These are phyloP conservation scores for Fusarium sp. DNA, from an alignment of 2,329 filamentous ascomycete genomes.

Conservation along the genomic window DNA sequence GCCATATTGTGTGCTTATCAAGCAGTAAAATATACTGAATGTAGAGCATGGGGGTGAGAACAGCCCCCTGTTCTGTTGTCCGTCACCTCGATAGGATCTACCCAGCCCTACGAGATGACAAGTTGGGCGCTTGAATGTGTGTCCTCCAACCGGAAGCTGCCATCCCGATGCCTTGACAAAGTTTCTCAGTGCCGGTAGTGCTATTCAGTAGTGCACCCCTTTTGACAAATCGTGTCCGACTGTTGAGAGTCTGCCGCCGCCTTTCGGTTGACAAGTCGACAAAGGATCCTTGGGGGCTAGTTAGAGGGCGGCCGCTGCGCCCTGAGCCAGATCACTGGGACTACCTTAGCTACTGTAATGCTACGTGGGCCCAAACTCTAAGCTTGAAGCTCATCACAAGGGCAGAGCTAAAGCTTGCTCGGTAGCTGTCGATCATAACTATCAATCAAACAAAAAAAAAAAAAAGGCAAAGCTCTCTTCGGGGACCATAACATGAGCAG, in stretches of 20 bases:
- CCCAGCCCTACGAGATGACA: constrained; percentile 33
- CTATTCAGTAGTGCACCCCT: constrained; percentile 9
- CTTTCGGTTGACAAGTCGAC: constrained; percentile 17
- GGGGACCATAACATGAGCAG: background rate
- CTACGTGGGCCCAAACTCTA: background rate
- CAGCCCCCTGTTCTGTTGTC: background rate
- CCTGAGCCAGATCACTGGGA: constrained; percentile 42
- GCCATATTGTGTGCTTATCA: constrained; percentile 36
- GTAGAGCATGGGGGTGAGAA: constrained; percentile 14
- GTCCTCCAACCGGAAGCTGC: constrained; percentile 20
- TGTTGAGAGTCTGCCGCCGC: constrained; percentile 13
- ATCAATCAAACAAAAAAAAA: background rate
- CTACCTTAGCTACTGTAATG: constrained; percentile 8
- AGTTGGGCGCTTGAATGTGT: constrained; percentile 25
- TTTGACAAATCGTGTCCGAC: constrained; percentile 24
- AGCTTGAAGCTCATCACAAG: constrained; percentile 7
- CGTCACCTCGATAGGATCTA: constrained; percentile 3
- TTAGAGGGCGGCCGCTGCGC: constrained; percentile 30
- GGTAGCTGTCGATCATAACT: constrained; percentile 29
- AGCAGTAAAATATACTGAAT: background rate
- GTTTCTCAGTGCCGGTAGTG: background rate
- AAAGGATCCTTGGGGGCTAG: constrained; percentile 31
- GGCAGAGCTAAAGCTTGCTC: constrained; percentile 3
- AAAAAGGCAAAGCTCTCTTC: background rate
- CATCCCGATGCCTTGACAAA: background rate